Evolutionary conservation across 768 basidiomycete genomes (phyloP), one percentile per base, ranked within the genome.

Genomic region (Dacryopinax spathularia): DNA sequence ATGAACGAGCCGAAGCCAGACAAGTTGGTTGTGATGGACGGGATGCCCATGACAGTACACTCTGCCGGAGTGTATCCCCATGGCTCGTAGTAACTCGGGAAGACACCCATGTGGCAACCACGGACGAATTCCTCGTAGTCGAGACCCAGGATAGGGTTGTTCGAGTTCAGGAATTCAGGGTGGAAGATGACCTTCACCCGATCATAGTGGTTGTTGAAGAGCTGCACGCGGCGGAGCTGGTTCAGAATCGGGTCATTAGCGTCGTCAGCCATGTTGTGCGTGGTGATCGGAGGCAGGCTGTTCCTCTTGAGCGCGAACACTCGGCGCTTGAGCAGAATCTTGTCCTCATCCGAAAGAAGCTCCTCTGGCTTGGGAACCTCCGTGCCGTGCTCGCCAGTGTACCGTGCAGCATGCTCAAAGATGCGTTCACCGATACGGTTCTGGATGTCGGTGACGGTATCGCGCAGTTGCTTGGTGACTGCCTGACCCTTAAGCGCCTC

Each of bases 21-120:
- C 33, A 99, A 79, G 77, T 99, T 99, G 61, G 96, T 99, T 15
- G 96, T 98, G 61, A 98, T 85, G 34, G 88, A 90, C 0, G 96
- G 96, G 60, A 99, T 92, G 65, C 96, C 96, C 96, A 99, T 99
- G 35, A 99, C 96, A n/a, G 96, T 98, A 73, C 96, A 98, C 73
- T 98, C 95, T 1, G 95, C 95, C 0, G 95, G 95, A 0, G 92
- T 96, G 72, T 96, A 96, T 0, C 91, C 91, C 91, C 91, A 92
- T 2, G 91, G 91, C 76, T 94, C 90, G 72, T 96, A 97, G 67
- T 97, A 98, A 68, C 88, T 91, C 1, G 96, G 95, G 82, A 99
- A 99, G 37, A 99, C 95, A 59, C 96, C 96, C 60, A 99, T 77
- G 78, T 99, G 96, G 72, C 95, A 97, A 1, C 96, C 96, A 67